Evolutionary conservation across 495 filamentous ascomycete genomes (phyloP).

Genomic region (Penicillium longicatenatum): DNA sequence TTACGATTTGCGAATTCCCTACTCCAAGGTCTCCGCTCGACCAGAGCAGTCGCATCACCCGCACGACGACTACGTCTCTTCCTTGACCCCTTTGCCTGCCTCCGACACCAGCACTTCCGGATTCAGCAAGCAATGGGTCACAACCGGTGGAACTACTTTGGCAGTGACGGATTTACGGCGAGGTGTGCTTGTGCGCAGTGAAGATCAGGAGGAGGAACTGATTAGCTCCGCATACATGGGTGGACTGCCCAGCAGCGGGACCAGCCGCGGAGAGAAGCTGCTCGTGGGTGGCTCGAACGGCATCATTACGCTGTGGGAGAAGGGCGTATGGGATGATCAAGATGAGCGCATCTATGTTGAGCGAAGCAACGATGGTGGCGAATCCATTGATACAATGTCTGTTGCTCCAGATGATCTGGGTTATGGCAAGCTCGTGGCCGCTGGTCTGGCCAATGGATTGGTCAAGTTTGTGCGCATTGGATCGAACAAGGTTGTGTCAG

Average conservation of each 20-base stretch:
- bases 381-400: slow-evolving; percentile 71
- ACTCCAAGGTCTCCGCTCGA: slow-evolving; percentile 53
- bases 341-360: slow-evolving; percentile 81
- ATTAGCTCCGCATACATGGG: slow-evolving; percentile 75
- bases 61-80: slow-evolving; percentile 92
- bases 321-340: slow-evolving; percentile 91
- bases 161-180: slow-evolving; percentile 84
- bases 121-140: slow-evolving; percentile 89
- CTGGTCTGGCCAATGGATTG: slow-evolving; percentile 73
- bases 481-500: slow-evolving; percentile 57
- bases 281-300: slow-evolving; percentile 78
- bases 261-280: slow-evolving; percentile 70
- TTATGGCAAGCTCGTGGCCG: slow-evolving; percentile 67
- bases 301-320: slow-evolving; percentile 89
- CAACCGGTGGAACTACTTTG: slow-evolving; percentile 85
- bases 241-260: slow-evolving; percentile 62
- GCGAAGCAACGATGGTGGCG: slow-evolving; percentile 54
- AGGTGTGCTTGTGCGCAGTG: slow-evolving; percentile 80
- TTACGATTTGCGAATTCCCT: slow-evolving; percentile 79
- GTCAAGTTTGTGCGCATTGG: slow-evolving; percentile 59
- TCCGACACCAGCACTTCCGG: slow-evolving; percentile 76
- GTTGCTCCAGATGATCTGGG: slow-evolving; percentile 65
- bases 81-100: slow-evolving; percentile 79
- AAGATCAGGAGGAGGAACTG: slow-evolving; percentile 92
- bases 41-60: slow-evolving; percentile 79